Base-by-base conservation (phyloP, 768 basidiomycete species). In the Russula sp. region DNA sequence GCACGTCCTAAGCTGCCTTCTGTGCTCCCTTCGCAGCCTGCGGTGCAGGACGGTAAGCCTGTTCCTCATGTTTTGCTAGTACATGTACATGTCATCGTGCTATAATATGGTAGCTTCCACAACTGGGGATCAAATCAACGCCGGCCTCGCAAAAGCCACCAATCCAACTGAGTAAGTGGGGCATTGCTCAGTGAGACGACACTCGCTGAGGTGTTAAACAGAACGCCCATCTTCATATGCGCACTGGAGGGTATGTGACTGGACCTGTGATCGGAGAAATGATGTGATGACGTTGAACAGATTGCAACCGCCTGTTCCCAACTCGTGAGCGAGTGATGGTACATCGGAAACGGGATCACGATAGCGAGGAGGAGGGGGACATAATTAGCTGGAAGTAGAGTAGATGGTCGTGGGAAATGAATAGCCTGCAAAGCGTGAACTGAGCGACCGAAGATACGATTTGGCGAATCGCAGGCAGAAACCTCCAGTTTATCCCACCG, bases 151-250 rank as follows among this genome's bases (percentile, higher is more conserved):
- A 3, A 82, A 82, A 54, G 81, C 84, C 36, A 87, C 89, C 0
- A 79, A 78, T 32, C 86, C 89, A 11, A 68, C 78, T 54, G 82
- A 87, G 89, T 90, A 69, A 54, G 84, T 76, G 5, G n/a, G 20
- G 34, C 36, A 35, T 14, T 36, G 2, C 2, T 1, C 3, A 10
- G 11, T 14, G 7, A n/a, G n/a, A 8, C 4, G 6, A 36, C 14
- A 9, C 20, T 25, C 10, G 13, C 20, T 52, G 20, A 52, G 20
- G 7, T 46, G 5, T 55, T 51, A 52, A 25, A 6, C 60, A 91
- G 90, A 64, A 90, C 88, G 2, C 83, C 88, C 0, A 87, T 92
- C n/a, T 89, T 82, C 70, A 90, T 92, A 59, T 92, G 90, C 67
- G 85, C 78, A 4, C 75, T 87, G 39, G 73, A 80, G 67, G 79